Evolutionary conservation across 345 rosid species (phyloP).

Genomic region (Balakata baccata): DNA sequence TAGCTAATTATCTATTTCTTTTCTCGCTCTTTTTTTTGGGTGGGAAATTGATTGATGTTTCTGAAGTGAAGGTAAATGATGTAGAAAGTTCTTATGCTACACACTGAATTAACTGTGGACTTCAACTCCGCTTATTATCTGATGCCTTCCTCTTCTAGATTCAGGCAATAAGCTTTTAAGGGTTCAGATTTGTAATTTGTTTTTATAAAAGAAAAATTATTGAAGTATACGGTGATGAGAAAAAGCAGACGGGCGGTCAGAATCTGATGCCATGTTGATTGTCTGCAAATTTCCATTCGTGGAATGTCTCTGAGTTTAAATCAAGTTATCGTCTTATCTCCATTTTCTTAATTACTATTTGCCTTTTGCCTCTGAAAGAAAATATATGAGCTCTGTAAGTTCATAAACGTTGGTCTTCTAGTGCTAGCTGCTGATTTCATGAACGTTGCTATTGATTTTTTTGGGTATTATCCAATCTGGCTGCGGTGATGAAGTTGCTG

Average conservation of each 20-base stretch:
- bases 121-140: constrained; percentile 50
- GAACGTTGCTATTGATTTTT: too few species aligned
- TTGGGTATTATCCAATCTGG: too few species aligned
- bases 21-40: too few species aligned
- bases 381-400: too few species aligned
- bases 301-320: constrained; percentile 51
- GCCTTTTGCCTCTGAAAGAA: too few species aligned
- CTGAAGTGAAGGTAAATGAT: constrained; percentile 46
- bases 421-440: too few species aligned
- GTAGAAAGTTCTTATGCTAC: constrained; percentile 44
- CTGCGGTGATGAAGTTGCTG: constrained; percentile 56
- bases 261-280: constrained; percentile 83
- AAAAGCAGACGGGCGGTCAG: constrained; percentile 91
- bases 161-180: neutral
- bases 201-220: neutral
- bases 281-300: constrained; percentile 53
- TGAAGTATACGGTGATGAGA: constrained; percentile 51
- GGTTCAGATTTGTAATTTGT: neutral
- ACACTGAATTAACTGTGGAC: constrained; percentile 52
- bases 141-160: constrained; percentile 38
- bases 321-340: neutral
- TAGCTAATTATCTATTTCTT: too few species aligned
- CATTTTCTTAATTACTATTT: neutral
- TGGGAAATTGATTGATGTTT: neutral
- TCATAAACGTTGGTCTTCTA: too few species aligned